Evolutionary conservation across 2,329 filamentous ascomycete species (phyloP).

Genomic region (Microdochium nivale): DNA sequence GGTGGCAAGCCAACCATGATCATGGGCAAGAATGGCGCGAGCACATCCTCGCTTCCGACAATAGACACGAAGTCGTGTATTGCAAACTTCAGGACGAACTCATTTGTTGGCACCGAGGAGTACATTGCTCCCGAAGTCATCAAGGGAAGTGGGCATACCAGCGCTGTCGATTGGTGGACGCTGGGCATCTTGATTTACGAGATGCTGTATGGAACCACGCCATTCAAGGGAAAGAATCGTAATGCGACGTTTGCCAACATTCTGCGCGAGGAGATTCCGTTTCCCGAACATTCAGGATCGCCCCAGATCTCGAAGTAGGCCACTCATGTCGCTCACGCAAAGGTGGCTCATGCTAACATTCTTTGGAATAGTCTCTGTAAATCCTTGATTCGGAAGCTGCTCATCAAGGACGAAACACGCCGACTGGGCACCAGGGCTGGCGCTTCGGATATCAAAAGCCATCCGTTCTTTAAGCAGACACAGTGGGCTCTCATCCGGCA

Average conservation of each 20-base stretch:
- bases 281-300: constrained; percentile 77
- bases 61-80: constrained; percentile 99
- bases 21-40: constrained; percentile 78
- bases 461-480: constrained; percentile 92
- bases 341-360: constrained; percentile 7
- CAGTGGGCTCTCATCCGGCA: constrained; percentile 96
- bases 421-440: constrained; percentile 89
- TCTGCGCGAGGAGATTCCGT: constrained; percentile 86
- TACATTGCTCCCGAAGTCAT: constrained; percentile 99
- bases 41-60: constrained; percentile 80
- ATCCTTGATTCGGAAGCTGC: constrained; percentile 86
- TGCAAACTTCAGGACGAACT: constrained; percentile 95
- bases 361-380: constrained; percentile 69
- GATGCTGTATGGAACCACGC: constrained; percentile 97
- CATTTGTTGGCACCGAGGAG: constrained; percentile 96
- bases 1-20: constrained; percentile 98
- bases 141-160: constrained; percentile 96
- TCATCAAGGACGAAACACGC: constrained; percentile 96
- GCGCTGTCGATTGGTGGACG: constrained; percentile 99
- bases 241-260: constrained; percentile 99
- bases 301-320: constrained; percentile 89
- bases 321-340: constrained; percentile 1
- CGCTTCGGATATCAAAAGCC: constrained; percentile 91
- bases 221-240: constrained; percentile 98
- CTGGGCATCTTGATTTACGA: constrained; percentile 95